phyloP scores from a whole-genome alignment of 2,329 filamentous ascomycete species.

The Endoconidiophora laricicola region DNA sequence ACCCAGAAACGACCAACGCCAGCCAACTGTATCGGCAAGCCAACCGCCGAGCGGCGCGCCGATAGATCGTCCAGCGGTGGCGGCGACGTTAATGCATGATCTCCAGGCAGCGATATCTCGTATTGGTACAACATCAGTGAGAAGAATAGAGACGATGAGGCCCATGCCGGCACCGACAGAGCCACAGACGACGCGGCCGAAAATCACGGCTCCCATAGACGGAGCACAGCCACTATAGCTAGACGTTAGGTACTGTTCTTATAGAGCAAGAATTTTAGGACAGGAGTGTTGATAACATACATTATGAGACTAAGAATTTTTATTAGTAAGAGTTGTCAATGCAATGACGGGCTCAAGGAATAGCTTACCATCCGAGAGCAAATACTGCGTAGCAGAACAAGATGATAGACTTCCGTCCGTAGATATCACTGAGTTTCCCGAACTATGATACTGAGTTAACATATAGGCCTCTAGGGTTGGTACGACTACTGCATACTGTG shows the following conservation, averaged over 20 bases:
- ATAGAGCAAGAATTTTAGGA: neutral
- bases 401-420: constrained; percentile 17
- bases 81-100: constrained; percentile 34
- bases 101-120: constrained; percentile 37
- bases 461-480: neutral
- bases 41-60: constrained; percentile 42
- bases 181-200: constrained; percentile 35
- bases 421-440: constrained; percentile 19
- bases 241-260: constrained; percentile 1
- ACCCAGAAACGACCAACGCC: constrained; percentile 49
- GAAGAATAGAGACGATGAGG: constrained; percentile 33
- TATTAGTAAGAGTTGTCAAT: neutral
- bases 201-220: constrained; percentile 30
- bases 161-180: constrained; percentile 35
- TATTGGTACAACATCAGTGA: constrained; percentile 35
- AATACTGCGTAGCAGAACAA: constrained; percentile 18
- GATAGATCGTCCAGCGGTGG: constrained; percentile 33
- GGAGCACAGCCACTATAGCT: constrained; percentile 15
- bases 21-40: constrained; percentile 47
- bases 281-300: neutral
- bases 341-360: neutral
- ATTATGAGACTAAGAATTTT: constrained; percentile 2
- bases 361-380: constrained; percentile 17
- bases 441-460: constrained; percentile 14
- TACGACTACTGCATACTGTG: constrained; percentile 10